These are phyloP conservation scores for Dothiorella sarmentorum DNA, from an alignment of 2,329 filamentous ascomycete genomes.

Conservation along the genomic window DNA sequence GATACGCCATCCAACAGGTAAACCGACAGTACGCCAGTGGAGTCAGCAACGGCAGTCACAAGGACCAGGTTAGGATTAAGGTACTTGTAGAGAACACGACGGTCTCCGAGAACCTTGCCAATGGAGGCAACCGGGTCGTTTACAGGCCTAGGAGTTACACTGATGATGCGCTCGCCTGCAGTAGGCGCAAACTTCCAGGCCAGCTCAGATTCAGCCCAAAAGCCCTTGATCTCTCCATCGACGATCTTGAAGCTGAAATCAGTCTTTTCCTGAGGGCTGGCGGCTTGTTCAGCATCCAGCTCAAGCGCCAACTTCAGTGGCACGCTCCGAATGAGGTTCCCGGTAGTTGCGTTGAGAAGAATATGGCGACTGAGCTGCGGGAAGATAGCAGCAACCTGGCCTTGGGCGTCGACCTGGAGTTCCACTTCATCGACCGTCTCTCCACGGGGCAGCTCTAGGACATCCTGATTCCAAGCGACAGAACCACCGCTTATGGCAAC, in stretches of 20 bases:
- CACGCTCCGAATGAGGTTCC: background rate
- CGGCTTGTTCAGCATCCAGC: background rate
- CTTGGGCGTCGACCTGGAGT: background rate
- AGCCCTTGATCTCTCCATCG: slow-evolving; percentile 34
- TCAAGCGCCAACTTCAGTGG: background rate
- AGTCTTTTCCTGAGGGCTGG: background rate
- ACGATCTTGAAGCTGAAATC: slow-evolving; percentile 31
- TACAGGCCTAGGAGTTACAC: slow-evolving; percentile 63
- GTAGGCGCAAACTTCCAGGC: slow-evolving; percentile 72
- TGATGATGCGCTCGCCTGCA: slow-evolving; percentile 63
- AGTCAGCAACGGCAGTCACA: slow-evolving; percentile 64
- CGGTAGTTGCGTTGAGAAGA: slow-evolving; percentile 13
- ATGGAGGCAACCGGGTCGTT: slow-evolving; percentile 93
- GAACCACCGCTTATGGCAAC: slow-evolving; percentile 72
- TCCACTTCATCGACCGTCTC: slow-evolving; percentile 57
- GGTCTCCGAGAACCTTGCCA: slow-evolving; percentile 85
- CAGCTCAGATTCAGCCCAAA: slow-evolving; percentile 28
- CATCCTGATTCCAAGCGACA: slow-evolving; percentile 71
- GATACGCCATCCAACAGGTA: slow-evolving; percentile 85
- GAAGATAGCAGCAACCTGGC: slow-evolving; percentile 9
- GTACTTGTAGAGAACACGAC: slow-evolving; percentile 96
- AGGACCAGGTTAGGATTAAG: slow-evolving; percentile 83
- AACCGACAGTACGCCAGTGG: slow-evolving; percentile 60
- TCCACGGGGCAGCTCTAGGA: slow-evolving; percentile 54
- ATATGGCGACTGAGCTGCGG: slow-evolving; percentile 7